These are phyloP conservation scores for Eucalyptus rudis DNA, from an alignment of 345 rosid species.

Conservation along the genomic window DNA sequence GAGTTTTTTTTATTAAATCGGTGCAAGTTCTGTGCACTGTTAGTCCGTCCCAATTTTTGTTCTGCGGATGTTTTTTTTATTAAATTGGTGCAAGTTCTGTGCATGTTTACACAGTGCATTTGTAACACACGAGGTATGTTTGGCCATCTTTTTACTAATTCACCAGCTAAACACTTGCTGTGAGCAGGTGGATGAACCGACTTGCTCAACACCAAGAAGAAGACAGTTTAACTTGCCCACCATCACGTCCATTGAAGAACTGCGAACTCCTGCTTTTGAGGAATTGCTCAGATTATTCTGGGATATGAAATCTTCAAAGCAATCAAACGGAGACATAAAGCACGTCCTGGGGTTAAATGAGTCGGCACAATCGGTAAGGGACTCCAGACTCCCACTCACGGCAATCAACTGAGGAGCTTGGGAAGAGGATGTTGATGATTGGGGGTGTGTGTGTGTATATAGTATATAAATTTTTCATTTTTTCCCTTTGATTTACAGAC, in stretches of 20 bases:
- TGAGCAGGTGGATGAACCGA: conserved; percentile 74
- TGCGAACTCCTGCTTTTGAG: conserved; percentile 78
- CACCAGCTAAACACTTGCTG: neutral
- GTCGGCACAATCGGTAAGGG: conserved; percentile 54
- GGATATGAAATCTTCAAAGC: conserved; percentile 53
- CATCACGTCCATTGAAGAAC: conserved; percentile 70
- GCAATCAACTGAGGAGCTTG: conserved; percentile 50
- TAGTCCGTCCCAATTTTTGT: neutral
- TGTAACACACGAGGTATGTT: neutral
- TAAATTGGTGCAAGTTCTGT: neutral
- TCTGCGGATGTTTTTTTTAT: neutral
- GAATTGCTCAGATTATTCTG: conserved; percentile 63
- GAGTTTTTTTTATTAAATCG: neutral
- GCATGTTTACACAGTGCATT: neutral
- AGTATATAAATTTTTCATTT: neutral
- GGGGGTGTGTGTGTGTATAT: neutral
- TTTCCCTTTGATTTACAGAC: neutral
- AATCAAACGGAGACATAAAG: conserved; percentile 67
- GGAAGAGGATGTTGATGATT: neutral
- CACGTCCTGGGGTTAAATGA: conserved; percentile 36
- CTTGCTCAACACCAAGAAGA: conserved; percentile 87
- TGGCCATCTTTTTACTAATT: neutral
- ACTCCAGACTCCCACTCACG: conserved; percentile 81
- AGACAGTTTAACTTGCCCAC: conserved; percentile 70
- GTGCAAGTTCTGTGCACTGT: neutral